phyloP scores from a whole-genome alignment of 257 asterid species.

The Capsicum pubescens region DNA sequence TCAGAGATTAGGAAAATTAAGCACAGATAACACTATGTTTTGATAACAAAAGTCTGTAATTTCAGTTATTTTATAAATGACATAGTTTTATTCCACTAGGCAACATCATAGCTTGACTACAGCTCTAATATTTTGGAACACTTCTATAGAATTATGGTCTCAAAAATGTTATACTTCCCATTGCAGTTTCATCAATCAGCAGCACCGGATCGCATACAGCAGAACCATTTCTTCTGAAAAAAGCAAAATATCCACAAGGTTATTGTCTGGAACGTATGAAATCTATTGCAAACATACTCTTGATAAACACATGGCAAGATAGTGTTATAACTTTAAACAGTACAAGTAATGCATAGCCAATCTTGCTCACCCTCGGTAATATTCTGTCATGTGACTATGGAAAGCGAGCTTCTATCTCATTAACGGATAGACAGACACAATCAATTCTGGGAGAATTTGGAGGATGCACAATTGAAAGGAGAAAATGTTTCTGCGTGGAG shows the following conservation, averaged over 20 bases:
- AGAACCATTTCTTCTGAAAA: conserved; percentile 90
- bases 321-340: not conserved
- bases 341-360: not conserved
- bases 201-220: conserved; percentile 74
- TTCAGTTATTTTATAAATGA: not conserved
- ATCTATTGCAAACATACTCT: not conserved
- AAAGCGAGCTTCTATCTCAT: not conserved
- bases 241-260: conserved; percentile 6
- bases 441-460: not conserved
- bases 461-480: not conserved
- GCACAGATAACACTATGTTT: not conserved
- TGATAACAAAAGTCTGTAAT: not conserved
- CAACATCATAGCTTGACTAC: conserved; percentile 44
- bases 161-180: not conserved
- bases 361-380: not conserved
- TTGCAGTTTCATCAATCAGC: conserved; percentile 60
- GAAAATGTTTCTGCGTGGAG: not conserved
- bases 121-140: conserved; percentile 43
- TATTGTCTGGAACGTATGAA: not conserved
- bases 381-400: not conserved
- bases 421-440: not conserved
- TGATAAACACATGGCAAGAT: too few relatives aligned
- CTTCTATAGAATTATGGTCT: conserved; percentile 10
- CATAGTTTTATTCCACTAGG: conserved; percentile 31
- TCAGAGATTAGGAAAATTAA: not conserved